Percentiles rank a stretch among this genome's conserved stretches.
Evolutionary conservation across 176 grass and related monocot genomes (phyloP).

Genomic region (Typha latifolia): DNA sequence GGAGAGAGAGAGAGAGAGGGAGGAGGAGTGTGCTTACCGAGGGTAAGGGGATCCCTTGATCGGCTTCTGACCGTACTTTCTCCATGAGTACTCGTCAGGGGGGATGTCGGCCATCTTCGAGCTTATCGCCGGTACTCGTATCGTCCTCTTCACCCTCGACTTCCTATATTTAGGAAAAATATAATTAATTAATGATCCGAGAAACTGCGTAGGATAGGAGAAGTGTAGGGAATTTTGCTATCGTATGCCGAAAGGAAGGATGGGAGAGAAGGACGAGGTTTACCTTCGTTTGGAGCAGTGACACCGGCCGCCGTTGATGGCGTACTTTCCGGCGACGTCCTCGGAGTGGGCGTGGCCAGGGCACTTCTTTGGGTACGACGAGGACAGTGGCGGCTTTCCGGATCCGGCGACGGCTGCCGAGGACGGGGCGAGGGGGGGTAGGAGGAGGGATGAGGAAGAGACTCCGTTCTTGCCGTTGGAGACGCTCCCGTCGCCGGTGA

Average conservation of each 20-base stretch:
- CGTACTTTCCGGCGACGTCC: conserved; percentile 40
- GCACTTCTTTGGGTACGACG: conserved; percentile 25
- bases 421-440: conserved; percentile 15
- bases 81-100: conserved; percentile 21
- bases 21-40: background rate
- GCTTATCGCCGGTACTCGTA: conserved; percentile 19
- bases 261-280: background rate
- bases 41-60: conserved; percentile 29
- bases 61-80: conserved; percentile 29
- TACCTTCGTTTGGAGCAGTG: conserved; percentile 91
- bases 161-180: conserved; percentile 4
- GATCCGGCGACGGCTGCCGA: conserved; percentile 10
- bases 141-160: conserved; percentile 13
- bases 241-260: background rate
- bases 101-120: conserved; percentile 20
- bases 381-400: conserved; percentile 33
- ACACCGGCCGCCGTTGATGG: conserved; percentile 43
- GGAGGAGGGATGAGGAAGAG: background rate
- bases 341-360: conserved; percentile 78
- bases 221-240: background rate
- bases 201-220: background rate
- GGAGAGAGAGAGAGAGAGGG: too few species aligned
- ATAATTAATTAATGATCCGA: background rate
- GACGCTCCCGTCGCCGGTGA: conserved; percentile 71
- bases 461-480: conserved; percentile 48